These are phyloP conservation scores for Pleurotus ostreatus DNA, from an alignment of 768 basidiomycete genomes.

Conservation along the genomic window DNA sequence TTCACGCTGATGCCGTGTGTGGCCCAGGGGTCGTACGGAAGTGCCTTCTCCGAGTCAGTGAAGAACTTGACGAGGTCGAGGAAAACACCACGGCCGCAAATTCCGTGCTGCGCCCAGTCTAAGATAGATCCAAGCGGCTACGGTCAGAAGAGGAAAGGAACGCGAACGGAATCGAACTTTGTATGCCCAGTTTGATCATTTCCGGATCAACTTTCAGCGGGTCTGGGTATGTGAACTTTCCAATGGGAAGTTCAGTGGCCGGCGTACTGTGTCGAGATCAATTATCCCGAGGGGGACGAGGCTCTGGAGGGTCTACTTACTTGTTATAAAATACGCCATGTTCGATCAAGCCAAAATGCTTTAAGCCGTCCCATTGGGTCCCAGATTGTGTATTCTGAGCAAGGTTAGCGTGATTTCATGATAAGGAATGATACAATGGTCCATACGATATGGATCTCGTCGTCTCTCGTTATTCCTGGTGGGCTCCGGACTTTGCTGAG, in stretches of 20 bases:
- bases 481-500: slow-evolving; percentile 30
- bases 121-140: background rate
- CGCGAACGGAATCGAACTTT: slow-evolving; percentile 37
- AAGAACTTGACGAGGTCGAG: slow-evolving; percentile 59
- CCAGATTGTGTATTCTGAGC: slow-evolving; percentile 69
- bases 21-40: slow-evolving; percentile 66
- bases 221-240: slow-evolving; percentile 43
- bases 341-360: slow-evolving; percentile 50
- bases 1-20: slow-evolving; percentile 46
- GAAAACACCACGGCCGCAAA: slow-evolving; percentile 64
- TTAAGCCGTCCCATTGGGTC: slow-evolving; percentile 66
- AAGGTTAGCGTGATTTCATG: background rate
- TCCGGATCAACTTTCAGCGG: slow-evolving; percentile 44
- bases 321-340: slow-evolving; percentile 63
- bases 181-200: slow-evolving; percentile 55
- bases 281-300: background rate
- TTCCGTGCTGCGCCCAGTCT: slow-evolving; percentile 74
- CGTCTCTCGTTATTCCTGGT: slow-evolving; percentile 33
- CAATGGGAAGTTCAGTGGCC: slow-evolving; percentile 35
- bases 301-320: slow-evolving; percentile 23
- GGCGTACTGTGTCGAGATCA: slow-evolving; percentile 31
- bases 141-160: background rate
- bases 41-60: slow-evolving; percentile 28
- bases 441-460: slow-evolving; percentile 55
- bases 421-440: background rate